Evolutionary conservation across 2,329 filamentous ascomycete genomes (phyloP), one percentile per base, ranked within the genome.

Genomic region (Botrytis galanthina): DNA sequence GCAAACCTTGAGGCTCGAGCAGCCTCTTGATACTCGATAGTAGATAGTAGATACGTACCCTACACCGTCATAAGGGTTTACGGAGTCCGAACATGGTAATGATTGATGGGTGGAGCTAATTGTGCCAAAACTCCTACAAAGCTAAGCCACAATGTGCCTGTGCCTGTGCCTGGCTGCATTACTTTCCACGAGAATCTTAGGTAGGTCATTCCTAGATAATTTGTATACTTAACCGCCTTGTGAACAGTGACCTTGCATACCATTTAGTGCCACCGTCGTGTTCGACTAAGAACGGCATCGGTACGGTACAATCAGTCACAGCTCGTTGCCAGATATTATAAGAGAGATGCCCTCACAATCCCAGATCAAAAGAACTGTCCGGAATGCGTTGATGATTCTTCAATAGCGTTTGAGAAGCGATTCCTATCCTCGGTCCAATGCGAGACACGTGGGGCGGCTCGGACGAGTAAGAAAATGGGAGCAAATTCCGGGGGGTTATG

Each of bases 111-210:
- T 48, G 20, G 46, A 68, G 48, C 66, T 42, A 42, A 32, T 20
- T 32, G 39, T 57, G 66, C 26, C 57, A 68, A 68, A 44, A 57
- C 62, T 67, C 42, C 46, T 57, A 67, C 60, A 66, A 63, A 59
- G 61, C 70, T 68, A 57, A 72, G 61, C 70, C 70, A 72, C 70
- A 72, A 68, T 67, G 42, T 67, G 61, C 59, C 44, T 67, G 64
- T 54, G 46, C 35, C 46, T 54, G 64, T 68, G 18, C 48, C 66
- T 68, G 66, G 32, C 37, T 57, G 66, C 66, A 29, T 68, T 66
- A n/a, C 42, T 48, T 68, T 42, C 29, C 66, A 39, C 26, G 48
- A 18, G 32, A 54, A 57, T 37, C 59, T 51, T 54, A 67, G 10
- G 46, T 68, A 64, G 60, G 44, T 59, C 44, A 44, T 67, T 37